These are phyloP conservation scores for Yamadazyma atmosphaerica DNA, from an alignment of 1,139 yeast species.

Conservation along the genomic window DNA sequence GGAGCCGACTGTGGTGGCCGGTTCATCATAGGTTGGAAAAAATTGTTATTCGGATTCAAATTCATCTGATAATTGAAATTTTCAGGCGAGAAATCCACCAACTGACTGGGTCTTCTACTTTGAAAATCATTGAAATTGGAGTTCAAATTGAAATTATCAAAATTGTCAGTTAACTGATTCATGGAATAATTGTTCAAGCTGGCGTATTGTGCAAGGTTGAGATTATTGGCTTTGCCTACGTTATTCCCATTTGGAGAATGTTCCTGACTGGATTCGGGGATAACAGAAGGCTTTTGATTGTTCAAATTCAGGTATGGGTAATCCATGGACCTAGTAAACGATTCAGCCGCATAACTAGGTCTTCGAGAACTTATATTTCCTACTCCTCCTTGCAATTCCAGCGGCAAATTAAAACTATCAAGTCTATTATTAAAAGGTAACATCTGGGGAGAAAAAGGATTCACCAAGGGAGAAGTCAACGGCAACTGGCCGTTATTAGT, in stretches of 20 bases:
- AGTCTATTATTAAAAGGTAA: slow-evolving; percentile 11
- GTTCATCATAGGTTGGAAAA: background rate
- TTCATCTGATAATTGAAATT: slow-evolving; percentile 1
- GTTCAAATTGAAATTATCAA: slow-evolving; percentile 35
- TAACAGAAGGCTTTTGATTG: slow-evolving; percentile 3
- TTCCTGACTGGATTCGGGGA: slow-evolving; percentile 6
- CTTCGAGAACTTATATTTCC: slow-evolving; percentile 62
- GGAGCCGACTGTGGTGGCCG: background rate
- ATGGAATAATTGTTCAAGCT: slow-evolving; percentile 18
- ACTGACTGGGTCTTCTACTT: slow-evolving; percentile 46
- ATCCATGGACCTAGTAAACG: slow-evolving; percentile 40
- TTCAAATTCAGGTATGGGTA: slow-evolving; percentile 10
- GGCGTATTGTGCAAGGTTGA: slow-evolving; percentile 17
- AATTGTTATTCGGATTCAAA: background rate
- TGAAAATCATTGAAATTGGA: slow-evolving; percentile 43
- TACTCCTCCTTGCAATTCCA: slow-evolving; percentile 64
- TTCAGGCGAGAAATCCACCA: slow-evolving; percentile 31
- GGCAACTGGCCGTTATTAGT: slow-evolving; percentile 11
- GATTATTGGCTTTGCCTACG: too few relatives aligned
- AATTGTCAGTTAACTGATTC: slow-evolving; percentile 35
- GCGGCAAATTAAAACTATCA: slow-evolving; percentile 49
- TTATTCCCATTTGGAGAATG: background rate
- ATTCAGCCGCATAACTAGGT: slow-evolving; percentile 66
- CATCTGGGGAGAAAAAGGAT: slow-evolving; percentile 16
- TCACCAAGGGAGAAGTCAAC: slow-evolving; percentile 15